Evolutionary conservation across 106 monocot species (phyloP).

Genomic region (Dioscorea zingiberensis): DNA sequence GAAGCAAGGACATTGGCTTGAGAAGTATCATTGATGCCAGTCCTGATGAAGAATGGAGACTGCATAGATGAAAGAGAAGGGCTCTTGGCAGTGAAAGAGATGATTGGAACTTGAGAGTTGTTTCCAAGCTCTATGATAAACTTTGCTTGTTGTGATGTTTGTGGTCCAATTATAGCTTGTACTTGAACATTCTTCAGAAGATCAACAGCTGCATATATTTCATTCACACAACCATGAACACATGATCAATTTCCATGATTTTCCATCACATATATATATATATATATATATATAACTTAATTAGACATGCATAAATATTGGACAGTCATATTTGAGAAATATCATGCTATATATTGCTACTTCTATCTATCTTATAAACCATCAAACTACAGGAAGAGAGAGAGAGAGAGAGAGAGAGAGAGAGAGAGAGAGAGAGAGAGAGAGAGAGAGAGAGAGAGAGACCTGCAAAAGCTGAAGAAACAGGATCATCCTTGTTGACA

Average conservation of each 20-base stretch:
- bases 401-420: not conserved
- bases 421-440: not conserved
- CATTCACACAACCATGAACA: not conserved
- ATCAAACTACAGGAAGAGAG: no score
- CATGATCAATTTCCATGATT: no score
- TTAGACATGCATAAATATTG: no score
- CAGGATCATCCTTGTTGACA: not conserved
- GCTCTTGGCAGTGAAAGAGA: conserved; percentile 76
- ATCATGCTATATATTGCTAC: no score
- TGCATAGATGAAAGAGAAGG: conserved; percentile 27
- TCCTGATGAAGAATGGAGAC: conserved; percentile 49
- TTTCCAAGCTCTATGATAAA: conserved; percentile 57
- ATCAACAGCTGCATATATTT: conserved; percentile 63
- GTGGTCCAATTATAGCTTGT: conserved; percentile 75
- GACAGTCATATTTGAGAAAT: no score
- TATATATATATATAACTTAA: no score
- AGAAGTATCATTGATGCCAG: conserved; percentile 42
- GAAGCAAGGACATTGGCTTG: conserved; percentile 61
- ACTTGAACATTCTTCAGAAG: conserved; percentile 62
- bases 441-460: not conserved
- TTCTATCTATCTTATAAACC: no score
- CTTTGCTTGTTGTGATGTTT: conserved; percentile 51
- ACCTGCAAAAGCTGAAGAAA: conserved; percentile 4
- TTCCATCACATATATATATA: no score
- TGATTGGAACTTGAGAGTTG: conserved; percentile 53